phyloP scores from a whole-genome alignment of 768 basidiomycete species.

The Lentinula raphanica region DNA sequence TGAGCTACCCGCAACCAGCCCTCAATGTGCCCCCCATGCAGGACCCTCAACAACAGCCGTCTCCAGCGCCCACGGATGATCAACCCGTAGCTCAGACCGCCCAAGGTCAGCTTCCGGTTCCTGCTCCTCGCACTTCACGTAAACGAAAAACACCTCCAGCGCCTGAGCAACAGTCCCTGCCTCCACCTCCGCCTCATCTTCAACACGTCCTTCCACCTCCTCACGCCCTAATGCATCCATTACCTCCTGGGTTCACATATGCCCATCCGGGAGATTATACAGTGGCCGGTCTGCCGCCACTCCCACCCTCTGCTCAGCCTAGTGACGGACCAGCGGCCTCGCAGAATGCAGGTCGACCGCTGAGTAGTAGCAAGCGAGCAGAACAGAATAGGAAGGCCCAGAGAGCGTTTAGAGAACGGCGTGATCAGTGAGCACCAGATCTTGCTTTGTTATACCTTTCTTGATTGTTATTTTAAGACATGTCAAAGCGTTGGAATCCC shows the following conservation, averaged over 20 bases:
- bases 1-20: slow-evolving; percentile 4
- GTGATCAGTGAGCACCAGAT: slow-evolving; percentile 70
- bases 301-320: slow-evolving; percentile 21
- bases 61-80: background rate
- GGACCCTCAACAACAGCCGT: background rate
- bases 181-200: slow-evolving; percentile 32
- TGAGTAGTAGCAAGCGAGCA: slow-evolving; percentile 81
- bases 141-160: slow-evolving; percentile 69
- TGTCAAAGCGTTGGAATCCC: slow-evolving; percentile 81
- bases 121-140: slow-evolving; percentile 40
- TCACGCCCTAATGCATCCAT: slow-evolving; percentile 46
- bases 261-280: slow-evolving; percentile 44
- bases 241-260: slow-evolving; percentile 46
- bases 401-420: slow-evolving; percentile 82
- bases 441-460: slow-evolving; percentile 7
- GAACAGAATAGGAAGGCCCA: slow-evolving; percentile 96
- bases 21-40: slow-evolving; percentile 7
- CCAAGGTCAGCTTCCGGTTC: slow-evolving; percentile 23
- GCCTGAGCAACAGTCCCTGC: slow-evolving; percentile 22
- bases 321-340: slow-evolving; percentile 15
- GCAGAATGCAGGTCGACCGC: slow-evolving; percentile 38
- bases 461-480: slow-evolving; percentile 43
- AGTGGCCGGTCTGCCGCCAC: slow-evolving; percentile 43
- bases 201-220: slow-evolving; percentile 54
- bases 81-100: background rate